Conservation (phyloP, 1,139 yeast species). For the Magnusiomyces suaveolens region DNA sequence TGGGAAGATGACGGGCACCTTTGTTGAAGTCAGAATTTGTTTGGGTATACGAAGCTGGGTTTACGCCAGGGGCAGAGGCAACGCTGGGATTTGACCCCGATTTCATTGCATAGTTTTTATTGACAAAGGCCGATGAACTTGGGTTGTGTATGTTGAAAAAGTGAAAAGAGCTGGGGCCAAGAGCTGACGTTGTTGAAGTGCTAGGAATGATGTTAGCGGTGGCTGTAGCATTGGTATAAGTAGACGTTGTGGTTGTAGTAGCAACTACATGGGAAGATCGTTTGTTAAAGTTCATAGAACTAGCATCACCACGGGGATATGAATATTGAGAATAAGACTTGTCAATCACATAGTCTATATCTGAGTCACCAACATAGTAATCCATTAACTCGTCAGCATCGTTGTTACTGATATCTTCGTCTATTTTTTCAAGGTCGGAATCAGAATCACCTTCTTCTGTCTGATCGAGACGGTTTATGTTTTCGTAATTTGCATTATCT, state of each 20-base stretch:
- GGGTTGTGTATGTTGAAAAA: background rate
- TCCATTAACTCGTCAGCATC: background rate
- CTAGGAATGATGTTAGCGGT: background rate
- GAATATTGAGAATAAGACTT: background rate
- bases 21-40: background rate
- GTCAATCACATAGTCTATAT: slow-evolving; percentile 4
- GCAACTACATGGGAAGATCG: background rate
- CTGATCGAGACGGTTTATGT: background rate
- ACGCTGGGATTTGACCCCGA: background rate
- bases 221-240: background rate
- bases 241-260: background rate
- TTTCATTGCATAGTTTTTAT: background rate
- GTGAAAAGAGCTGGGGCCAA: background rate
- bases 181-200: background rate
- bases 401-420: background rate
- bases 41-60: background rate
- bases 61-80: background rate
- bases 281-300: background rate
- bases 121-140: background rate
- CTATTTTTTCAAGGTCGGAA: background rate
- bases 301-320: background rate
- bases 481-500: no score
- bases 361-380: background rate
- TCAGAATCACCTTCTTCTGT: background rate
- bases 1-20: background rate